phyloP scores from a whole-genome alignment of 148 eudicot species.

The Chenopodium berlandieri region DNA sequence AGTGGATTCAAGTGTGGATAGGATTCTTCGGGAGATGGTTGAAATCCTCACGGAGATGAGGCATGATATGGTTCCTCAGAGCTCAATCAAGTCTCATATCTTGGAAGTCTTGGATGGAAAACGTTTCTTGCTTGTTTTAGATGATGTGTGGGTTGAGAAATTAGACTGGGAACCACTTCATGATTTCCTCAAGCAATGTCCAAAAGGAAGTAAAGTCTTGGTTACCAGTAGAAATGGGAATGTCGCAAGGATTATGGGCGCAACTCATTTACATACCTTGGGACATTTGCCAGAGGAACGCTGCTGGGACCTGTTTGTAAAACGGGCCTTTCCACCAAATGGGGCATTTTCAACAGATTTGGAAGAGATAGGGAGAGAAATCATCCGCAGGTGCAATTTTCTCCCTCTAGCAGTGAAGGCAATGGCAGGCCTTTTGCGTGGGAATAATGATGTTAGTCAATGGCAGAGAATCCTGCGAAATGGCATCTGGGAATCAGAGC shows the following conservation, averaged over 20 bases:
- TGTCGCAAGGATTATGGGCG: slow-evolving; percentile 11
- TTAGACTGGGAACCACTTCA: slow-evolving; percentile 27
- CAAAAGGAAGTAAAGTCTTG: slow-evolving; percentile 27
- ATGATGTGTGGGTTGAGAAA: slow-evolving; percentile 33
- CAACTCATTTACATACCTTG: slow-evolving; percentile 10
- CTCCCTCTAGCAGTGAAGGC: slow-evolving; percentile 38
- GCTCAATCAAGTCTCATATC: slow-evolving; percentile 16
- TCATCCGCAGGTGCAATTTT: slow-evolving; percentile 27
- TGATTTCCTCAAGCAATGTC: slow-evolving; percentile 18
- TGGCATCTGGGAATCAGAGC: slow-evolving; percentile 32
- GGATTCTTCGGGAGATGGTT: slow-evolving; percentile 31
- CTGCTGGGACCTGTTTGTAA: slow-evolving; percentile 29
- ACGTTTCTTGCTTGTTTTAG: slow-evolving; percentile 28
- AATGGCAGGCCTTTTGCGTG: slow-evolving; percentile 29
- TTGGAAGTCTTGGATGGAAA: slow-evolving; percentile 23
- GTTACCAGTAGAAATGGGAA: slow-evolving; percentile 24
- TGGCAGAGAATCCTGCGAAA: slow-evolving; percentile 29
- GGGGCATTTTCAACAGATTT: not conserved
- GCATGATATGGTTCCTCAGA: slow-evolving; percentile 17
- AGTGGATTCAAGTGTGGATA: slow-evolving; percentile 14
- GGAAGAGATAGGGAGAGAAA: slow-evolving; percentile 24
- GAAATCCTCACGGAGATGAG: slow-evolving; percentile 30
- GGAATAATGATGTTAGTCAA: slow-evolving; percentile 10
- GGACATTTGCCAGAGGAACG: slow-evolving; percentile 29
- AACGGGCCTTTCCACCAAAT: slow-evolving; percentile 23